Evolutionary conservation across 2,329 filamentous ascomycete species (phyloP), one percentile per base, ranked within the genome.

Genomic region (Exophiala oligosperma): DNA sequence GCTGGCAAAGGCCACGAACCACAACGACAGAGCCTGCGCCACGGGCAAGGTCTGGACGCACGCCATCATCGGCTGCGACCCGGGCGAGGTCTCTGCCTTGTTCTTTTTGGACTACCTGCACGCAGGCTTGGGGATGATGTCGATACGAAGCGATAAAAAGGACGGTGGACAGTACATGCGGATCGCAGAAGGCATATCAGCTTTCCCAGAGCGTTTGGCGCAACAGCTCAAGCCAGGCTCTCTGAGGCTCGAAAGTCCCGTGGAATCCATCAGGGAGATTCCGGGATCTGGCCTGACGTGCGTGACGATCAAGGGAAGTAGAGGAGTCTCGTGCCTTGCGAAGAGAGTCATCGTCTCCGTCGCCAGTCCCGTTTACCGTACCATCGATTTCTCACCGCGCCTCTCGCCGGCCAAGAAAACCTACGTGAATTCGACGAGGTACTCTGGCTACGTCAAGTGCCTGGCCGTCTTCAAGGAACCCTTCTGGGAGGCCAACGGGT

Each of bases 91-190:
- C 4, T 78, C 74, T 3, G 80, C 81, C 0, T 65, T 81, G 1
- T 84, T 71, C 64, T 82, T 85, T 61, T 71, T 85, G 12, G 73
- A 81, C 64, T 84, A 84, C 69, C 79, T 77, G 72, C 78, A 76
- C 60, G 75, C 73, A 4, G 79, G 79, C 2, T 76, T 76, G 3
- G 82, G 83, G 0, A 69, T 84, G 1, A 55, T 80, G 54, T 70
- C 76, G 37, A 80, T 84, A 75, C 72, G 78, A 0, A 81, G 79
- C 0, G 81, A 84, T 60, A 64, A 70, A n/a, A 77, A 80, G 56
- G 64, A 74, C 40, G 83, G 82, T 4, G 83, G 77, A 0, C 80
- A 84, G 62, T 76, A 81, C 61, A 71, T 84, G 4, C 74, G 81
- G 1, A 64, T 80, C 11, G 71, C 73, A 2, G 69, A 77, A 52